A percentile compares a stretch with the other conserved stretches of the same genome.
These are phyloP conservation scores for Gymnopilus junonius DNA, from an alignment of 768 basidiomycete genomes.

Conservation along the genomic window DNA sequence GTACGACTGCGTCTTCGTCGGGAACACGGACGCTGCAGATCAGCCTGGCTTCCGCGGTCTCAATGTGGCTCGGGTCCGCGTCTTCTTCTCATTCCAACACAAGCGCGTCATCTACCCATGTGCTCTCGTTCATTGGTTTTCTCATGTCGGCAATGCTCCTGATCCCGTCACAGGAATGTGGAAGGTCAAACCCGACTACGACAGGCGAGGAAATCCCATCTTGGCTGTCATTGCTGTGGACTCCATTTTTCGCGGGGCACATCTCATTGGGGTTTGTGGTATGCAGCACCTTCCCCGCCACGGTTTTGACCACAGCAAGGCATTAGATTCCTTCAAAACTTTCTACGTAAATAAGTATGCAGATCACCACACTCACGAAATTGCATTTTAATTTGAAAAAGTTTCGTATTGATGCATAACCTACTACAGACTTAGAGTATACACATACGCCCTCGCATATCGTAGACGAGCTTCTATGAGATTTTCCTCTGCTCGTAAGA, in stretches of 20 bases:
- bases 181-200: constrained; percentile 32
- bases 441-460: too few species aligned
- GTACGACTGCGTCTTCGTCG: constrained; percentile 34
- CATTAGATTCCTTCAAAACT: constrained; percentile 25
- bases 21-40: constrained; percentile 7
- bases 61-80: constrained; percentile 26
- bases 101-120: constrained; percentile 23
- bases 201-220: neutral
- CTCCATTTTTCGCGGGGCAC: constrained; percentile 33
- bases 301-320: constrained; percentile 17
- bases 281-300: neutral
- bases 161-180: constrained; percentile 37
- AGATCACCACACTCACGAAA: constrained; percentile 32
- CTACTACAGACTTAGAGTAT: too few species aligned
- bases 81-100: constrained; percentile 33
- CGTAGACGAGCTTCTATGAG: too few species aligned
- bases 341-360: constrained; percentile 35
- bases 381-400: constrained; percentile 18
- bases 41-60: constrained; percentile 28
- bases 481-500: too few species aligned
- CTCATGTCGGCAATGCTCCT: constrained; percentile 20
- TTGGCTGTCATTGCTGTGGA: constrained; percentile 32
- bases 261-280: constrained; percentile 34
- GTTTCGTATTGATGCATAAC: too few species aligned
- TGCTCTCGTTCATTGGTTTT: constrained; percentile 35